Base-by-base conservation (phyloP, 768 basidiomycete species). In the Collybiopsis luxurians region DNA sequence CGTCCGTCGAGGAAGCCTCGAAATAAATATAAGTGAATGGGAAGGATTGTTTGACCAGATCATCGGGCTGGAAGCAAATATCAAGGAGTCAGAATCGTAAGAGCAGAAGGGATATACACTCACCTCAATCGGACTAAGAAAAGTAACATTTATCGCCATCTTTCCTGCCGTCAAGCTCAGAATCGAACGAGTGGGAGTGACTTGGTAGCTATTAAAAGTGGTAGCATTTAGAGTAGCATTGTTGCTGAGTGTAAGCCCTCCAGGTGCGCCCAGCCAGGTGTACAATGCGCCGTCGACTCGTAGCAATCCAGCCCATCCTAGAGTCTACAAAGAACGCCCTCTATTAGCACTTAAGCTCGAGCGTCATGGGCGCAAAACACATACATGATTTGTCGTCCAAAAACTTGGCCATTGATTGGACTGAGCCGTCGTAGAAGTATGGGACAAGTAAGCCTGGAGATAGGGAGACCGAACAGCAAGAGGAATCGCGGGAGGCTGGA, bases 111-210 rank as follows among this genome's bases (percentile, higher is more conserved):
- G n/a, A 44, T 12, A 2, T 21, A 27, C 15, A 26, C 21, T 10
- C n/a, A 63, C 62, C 58, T 63, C 62, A 21, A 63, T 61, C 12
- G 62, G 62, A 62, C 80, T 84, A 10, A 84, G 65, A 61, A 84
- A 86, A 4, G 73, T 80, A 7, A 77, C 73, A 34, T 77, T 79
- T 21, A 86, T 68, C 47, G 74, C 70, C 31, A 85, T 69, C 1
- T 77, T 73, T 1, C 83, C 84, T 3, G 85, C 81, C 10, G 69
- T 66, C 61, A 85, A 61, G 9, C 71, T 72, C 53, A 85, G 80
- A 4, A 73, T 73, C 4, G 57, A 57, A 15, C 58, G 53, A 12
- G 62, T 63, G n/a, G 62, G 62, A 1, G 61, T 63, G 34, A 63
- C 51, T 42, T 56, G 42, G 19, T 50, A 42, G 19, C 49, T 56